These are phyloP conservation scores for Alternaria sp. DNA, from an alignment of 2,329 filamentous ascomycete species.

Conservation along the genomic window DNA sequence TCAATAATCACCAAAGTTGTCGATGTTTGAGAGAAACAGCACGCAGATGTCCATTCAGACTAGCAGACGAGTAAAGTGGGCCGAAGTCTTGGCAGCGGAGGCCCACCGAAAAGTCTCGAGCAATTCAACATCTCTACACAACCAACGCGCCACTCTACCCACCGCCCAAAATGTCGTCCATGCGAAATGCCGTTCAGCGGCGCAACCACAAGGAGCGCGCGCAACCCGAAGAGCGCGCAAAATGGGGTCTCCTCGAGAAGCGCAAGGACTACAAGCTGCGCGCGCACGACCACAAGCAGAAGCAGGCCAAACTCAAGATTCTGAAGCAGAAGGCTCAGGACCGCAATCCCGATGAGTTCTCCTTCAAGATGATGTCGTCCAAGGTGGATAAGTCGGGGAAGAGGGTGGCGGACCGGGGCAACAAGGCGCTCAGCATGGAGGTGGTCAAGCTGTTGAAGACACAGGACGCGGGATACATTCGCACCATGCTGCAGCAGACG, in stretches of 20 bases:
- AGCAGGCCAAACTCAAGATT: conserved; percentile 65
- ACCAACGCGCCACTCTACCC: background rate
- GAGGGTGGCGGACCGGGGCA: conserved; percentile 54
- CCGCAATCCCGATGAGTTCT: conserved; percentile 71
- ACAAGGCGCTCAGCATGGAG: conserved; percentile 58
- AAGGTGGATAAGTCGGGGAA: conserved; percentile 55
- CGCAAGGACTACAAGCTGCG: conserved; percentile 80
- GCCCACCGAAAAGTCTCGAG: conserved; percentile 9
- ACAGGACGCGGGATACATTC: conserved; percentile 68
- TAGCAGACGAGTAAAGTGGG: conserved; percentile 2
- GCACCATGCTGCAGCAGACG: conserved; percentile 63
- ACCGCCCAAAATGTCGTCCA: conserved; percentile 38
- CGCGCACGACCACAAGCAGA: conserved; percentile 67
- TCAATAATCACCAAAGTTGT: background rate
- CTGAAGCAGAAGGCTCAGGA: conserved; percentile 66
- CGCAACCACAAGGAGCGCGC: conserved; percentile 90
- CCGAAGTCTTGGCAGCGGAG: conserved; percentile 1
- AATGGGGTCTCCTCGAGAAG: conserved; percentile 93
- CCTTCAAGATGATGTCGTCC: conserved; percentile 67
- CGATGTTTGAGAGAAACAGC: background rate
- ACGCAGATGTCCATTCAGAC: background rate
- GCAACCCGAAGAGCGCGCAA: conserved; percentile 81
- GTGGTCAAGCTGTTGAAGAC: conserved; percentile 70
- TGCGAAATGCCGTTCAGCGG: conserved; percentile 62
- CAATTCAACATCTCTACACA: background rate